Base-by-base conservation (phyloP, 2,329 filamentous ascomycete species). In the Scedosporium dehoogii region DNA sequence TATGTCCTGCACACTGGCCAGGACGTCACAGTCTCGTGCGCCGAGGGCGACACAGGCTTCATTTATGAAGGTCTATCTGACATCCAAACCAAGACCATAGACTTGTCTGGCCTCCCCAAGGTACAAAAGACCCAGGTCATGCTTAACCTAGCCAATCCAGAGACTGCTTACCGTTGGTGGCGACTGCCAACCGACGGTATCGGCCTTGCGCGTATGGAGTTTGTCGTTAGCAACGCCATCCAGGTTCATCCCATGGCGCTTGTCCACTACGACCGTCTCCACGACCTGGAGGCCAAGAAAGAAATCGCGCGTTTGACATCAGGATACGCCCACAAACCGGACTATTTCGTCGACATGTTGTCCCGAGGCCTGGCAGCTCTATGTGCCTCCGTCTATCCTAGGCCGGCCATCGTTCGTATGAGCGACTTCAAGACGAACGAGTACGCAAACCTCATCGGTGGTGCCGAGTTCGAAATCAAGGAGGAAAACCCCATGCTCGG, bases 371-470 rank as follows among this genome's bases (percentile, higher is more conserved):
- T 75, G 33, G 73, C 74, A 5, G 66, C 71, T 21, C 69, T 76
- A 2, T 75, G 73, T 55, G 73, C 75, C 16, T 67, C 72, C 16
- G 69, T 74, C 6, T 74, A 73, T 57, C 74, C 74, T 27, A 72
- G 72, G 59, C 75, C 73, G 12, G 72, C 71, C 25, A 72, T 75
- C 60, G 68, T 75, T 56, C 73, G 73, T 27, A 68, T 76, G 68
- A 76, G 73, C 61, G 74, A 76, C 65, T 76, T 75, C 65, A 76
- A 76, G 64, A 74, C 73, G 2, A 76, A 75, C 62, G 75, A 75
- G 63, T 76, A 76, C 65, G 72, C 73, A 1, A 66, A 69, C 25
- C 74, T 76, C 27, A 70, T 76, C 53, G 74, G 74, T 12, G 74
- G 74, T 21, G 67, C 68, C 3, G 70, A 75, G 61, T 76, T 76